Evolutionary conservation across 495 filamentous ascomycete genomes (phyloP).

Genomic region (Mytilinidion resinicola): DNA sequence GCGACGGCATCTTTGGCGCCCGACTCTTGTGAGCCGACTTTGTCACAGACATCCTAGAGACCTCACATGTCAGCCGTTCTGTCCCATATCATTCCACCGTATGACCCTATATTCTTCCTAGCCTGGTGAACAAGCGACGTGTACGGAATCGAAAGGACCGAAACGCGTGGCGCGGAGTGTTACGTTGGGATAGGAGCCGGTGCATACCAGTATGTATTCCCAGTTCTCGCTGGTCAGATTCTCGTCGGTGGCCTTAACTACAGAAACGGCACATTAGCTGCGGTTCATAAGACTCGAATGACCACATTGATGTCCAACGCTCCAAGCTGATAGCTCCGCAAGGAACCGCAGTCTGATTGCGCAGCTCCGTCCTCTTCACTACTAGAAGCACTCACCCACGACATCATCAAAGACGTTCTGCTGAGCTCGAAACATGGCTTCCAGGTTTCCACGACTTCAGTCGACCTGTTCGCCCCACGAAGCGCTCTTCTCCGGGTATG

Average conservation of each 20-base stretch:
- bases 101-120: not conserved
- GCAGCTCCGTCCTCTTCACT: not conserved
- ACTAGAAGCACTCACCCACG: constrained; percentile 55
- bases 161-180: no score
- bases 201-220: constrained; percentile 81
- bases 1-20: constrained; percentile 88
- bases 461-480: no score
- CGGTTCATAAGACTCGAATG: not conserved
- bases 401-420: constrained; percentile 76
- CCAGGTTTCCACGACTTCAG: not conserved
- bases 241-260: constrained; percentile 98
- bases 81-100: not conserved
- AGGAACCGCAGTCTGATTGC: not conserved
- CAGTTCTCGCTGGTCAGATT: constrained; percentile 97
- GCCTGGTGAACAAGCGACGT: not conserved
- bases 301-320: not conserved
- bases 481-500: no score
- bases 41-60: constrained; percentile 84
- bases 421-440: constrained; percentile 69
- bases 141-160: not conserved
- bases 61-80: constrained; percentile 9
- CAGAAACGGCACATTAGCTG: constrained; percentile 4
- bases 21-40: constrained; percentile 60
- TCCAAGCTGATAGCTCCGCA: not conserved
- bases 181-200: not conserved